Conservation (phyloP, 306 rosid species). For the Nissolia schottii region DNA sequence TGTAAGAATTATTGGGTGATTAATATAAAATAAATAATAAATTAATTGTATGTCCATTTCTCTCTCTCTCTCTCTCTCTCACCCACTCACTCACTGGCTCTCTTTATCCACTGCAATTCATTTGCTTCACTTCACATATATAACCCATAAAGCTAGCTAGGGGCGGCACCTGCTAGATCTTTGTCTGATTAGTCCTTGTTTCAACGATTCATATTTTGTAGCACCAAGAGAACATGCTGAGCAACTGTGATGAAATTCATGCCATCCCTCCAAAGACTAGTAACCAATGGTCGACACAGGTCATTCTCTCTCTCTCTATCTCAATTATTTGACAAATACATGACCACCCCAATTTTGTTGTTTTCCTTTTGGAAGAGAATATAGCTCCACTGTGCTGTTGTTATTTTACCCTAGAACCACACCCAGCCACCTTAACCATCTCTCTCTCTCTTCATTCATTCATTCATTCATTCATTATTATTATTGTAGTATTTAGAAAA, state of each 20-base stretch:
- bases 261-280: conserved; percentile 43
- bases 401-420: conserved; percentile 62
- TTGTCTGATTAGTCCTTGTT: conserved; percentile 57
- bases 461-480: background rate
- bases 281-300: conserved; percentile 89
- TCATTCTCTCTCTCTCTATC: conserved; percentile 20
- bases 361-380: conserved; percentile 91
- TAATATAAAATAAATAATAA: background rate
- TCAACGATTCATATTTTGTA: conserved; percentile 35
- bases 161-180: conserved; percentile 63
- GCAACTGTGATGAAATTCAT: conserved; percentile 62
- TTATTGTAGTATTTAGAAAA: no score
- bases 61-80: background rate
- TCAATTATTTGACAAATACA: conserved; percentile 80
- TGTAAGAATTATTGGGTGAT: background rate
- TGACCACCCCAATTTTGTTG: conserved; percentile 76
- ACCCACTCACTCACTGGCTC: background rate
- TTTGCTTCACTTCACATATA: conserved; percentile 31
- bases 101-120: background rate
- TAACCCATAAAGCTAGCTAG: conserved; percentile 31
- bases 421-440: conserved; percentile 32
- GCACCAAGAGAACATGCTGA: conserved; percentile 48
- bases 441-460: conserved; percentile 11
- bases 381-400: conserved; percentile 35
- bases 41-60: no score